These are phyloP conservation scores for Aphanomyces stellatus DNA, from an alignment of 352 stramenopile genomes.

Conservation along the genomic window DNA sequence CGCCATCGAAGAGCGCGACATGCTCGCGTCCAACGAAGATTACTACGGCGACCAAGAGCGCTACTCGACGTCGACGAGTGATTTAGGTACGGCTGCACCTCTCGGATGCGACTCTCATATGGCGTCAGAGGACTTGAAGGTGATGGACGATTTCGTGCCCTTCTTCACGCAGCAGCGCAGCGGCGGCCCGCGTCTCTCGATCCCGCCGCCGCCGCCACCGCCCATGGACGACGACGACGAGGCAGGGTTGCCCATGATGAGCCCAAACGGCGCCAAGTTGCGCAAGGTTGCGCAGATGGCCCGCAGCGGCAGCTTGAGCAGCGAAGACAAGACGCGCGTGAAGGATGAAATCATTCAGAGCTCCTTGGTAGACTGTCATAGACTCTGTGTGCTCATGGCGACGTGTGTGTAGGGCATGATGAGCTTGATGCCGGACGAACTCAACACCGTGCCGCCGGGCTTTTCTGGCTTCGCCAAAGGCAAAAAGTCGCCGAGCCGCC, in stretches of 20 bases:
- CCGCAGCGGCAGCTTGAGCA: constrained; percentile 66
- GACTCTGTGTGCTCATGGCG: background rate
- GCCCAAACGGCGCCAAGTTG: constrained; percentile 59
- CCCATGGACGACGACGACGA: constrained; percentile 51
- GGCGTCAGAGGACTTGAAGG: constrained; percentile 26
- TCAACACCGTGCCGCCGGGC: background rate
- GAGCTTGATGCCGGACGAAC: constrained; percentile 1
- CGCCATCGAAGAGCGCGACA: constrained; percentile 53
- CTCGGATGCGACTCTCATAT: no score
- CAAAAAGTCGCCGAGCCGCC: constrained; percentile 1
- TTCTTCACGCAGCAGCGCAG: constrained; percentile 42
- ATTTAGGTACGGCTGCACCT: constrained; percentile 1
- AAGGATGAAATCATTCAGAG: constrained; percentile 86
- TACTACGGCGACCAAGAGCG: constrained; percentile 32
- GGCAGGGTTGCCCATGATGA: constrained; percentile 74
- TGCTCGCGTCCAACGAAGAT: background rate
- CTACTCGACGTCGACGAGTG: constrained; percentile 19
- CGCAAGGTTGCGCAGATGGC: constrained; percentile 73
- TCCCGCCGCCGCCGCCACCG: constrained; percentile 51
- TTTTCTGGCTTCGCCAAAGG: background rate
- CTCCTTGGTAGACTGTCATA: constrained; percentile 29
- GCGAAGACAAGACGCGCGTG: constrained; percentile 69
- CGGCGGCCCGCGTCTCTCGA: constrained; percentile 44
- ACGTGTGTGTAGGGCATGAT: background rate
- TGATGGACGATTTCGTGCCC: constrained; percentile 61